Evolutionary conservation across 2,329 filamentous ascomycete species (phyloP), one percentile per base, ranked within the genome.

Genomic region (Lachnellula suecica): DNA sequence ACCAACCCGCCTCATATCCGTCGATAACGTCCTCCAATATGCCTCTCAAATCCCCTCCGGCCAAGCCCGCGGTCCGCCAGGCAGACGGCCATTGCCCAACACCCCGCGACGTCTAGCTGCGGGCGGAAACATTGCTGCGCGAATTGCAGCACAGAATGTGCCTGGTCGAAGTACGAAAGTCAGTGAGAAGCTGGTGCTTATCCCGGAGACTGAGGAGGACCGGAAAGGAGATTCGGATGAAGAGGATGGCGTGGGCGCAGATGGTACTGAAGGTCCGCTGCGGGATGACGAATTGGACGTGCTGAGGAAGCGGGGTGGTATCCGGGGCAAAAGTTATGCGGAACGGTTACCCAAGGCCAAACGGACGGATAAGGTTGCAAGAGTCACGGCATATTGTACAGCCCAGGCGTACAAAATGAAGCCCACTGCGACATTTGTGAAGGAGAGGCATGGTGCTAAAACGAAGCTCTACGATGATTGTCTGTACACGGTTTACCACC

Each of bases 401-500:
- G 93, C 94, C 1, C 90, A 97, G 70, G 89, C 88, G 7, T 97
- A 92, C 74, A 96, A 93, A 73, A 84, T 96, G 73, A 87, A 88
- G 63, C 82, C 86, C 23, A 91, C 91, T n/a, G 91, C 92, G 13
- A 84, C 89, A 29, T 99, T 99, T 68, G 77, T 97, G 56, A 87
- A 89, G 62, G 89, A 89, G 59, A 87, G 87, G 64, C 94, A 99
- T 72, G 86, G 88, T 27, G 93, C 92, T 1, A 88, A 91, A 72
- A 96, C 93, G 13, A 99, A 99, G 72, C 79, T 97, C 4, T 99
- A 99, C 71, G 94, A 99, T 70, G 94, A 99, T 70, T 99, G 94
- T 67, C 76, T 99, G 22, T 99, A 99, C 68, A 90, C 87, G 23
- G 93, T 96, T 44, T 99, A 99, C 70, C 92, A 97, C 67, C 75